Conservation (phyloP, 2,329 filamentous ascomycete genomes). For the Neurospora sp. region DNA sequence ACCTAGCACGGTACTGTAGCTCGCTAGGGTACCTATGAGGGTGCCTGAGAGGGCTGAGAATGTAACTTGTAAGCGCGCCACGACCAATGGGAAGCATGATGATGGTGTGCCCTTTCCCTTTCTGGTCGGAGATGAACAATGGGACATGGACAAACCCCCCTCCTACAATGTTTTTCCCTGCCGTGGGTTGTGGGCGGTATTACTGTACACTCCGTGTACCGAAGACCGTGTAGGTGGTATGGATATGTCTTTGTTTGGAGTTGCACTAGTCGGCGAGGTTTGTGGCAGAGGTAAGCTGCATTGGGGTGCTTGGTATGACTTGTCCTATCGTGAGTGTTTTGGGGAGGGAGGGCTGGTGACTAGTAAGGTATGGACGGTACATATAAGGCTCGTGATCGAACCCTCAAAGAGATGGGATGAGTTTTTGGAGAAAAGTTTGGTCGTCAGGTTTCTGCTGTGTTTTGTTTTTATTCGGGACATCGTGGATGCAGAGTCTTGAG, state of each 20-base stretch:
- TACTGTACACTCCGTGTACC: neutral
- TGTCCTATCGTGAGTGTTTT: neutral
- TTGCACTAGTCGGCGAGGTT: neutral
- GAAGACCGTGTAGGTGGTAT: neutral
- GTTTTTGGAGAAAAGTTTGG: neutral
- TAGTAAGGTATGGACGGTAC: too few relatives aligned
- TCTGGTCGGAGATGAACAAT: neutral
- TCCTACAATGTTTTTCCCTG: neutral
- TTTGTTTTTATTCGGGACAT: neutral
- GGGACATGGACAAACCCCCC: too few relatives aligned
- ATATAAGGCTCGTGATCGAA: neutral
- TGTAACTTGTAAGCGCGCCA: neutral
- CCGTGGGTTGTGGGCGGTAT: neutral
- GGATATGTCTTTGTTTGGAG: neutral
- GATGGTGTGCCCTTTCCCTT: neutral
- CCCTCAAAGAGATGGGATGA: neutral
- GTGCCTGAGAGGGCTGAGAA: neutral
- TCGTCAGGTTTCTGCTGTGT: neutral
- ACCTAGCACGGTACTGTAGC: neutral
- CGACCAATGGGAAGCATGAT: neutral
- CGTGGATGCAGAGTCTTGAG: neutral
- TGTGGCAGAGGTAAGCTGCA: neutral
- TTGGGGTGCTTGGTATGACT: neutral
- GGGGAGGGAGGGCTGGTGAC: too few relatives aligned
- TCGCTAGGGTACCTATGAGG: neutral